Conservation (phyloP, 2,329 filamentous ascomycete genomes). For the Thermothelomyces thermophilus region DNA sequence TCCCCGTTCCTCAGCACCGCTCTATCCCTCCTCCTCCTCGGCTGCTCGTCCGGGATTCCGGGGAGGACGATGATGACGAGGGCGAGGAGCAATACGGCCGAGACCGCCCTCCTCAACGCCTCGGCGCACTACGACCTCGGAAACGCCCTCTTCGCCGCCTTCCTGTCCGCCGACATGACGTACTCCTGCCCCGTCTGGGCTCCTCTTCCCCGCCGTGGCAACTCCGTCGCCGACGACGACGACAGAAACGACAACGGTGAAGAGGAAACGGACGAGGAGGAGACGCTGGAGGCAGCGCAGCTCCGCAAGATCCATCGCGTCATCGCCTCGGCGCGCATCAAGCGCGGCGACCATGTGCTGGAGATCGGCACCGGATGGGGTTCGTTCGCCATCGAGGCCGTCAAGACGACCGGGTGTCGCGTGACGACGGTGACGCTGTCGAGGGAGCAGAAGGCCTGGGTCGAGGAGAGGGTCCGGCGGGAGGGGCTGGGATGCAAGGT, state of each 20-base stretch:
- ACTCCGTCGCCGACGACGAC: background rate
- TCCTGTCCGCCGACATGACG: constrained; percentile 69
- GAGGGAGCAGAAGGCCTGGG: constrained; percentile 61
- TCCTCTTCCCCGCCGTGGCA: background rate
- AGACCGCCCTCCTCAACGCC: constrained; percentile 58
- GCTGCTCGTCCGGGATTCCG: constrained; percentile 23
- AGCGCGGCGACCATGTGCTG: constrained; percentile 59
- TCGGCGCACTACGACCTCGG: constrained; percentile 69
- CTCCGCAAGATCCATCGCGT: constrained; percentile 60
- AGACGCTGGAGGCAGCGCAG: constrained; percentile 60
- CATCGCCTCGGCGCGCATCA: constrained; percentile 58
- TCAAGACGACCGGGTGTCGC: constrained; percentile 57
- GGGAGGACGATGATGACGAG: background rate
- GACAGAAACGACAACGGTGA: background rate
- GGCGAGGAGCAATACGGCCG: constrained; percentile 55
- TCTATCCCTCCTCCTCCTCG: constrained; percentile 50
- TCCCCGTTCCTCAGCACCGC: constrained; percentile 31
- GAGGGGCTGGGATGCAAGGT: constrained; percentile 56
- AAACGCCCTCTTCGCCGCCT: constrained; percentile 69
- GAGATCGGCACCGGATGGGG: constrained; percentile 76
- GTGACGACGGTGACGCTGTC: constrained; percentile 65
- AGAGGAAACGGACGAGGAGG: constrained; percentile 32
- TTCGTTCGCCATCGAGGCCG: constrained; percentile 64
- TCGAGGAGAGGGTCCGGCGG: constrained; percentile 55
- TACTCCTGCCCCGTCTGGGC: constrained; percentile 65